A percentile compares a stretch with the other conserved stretches of the same genome.
Conservation (phyloP, 176 grass and related monocot genomes). For the Aechmea fasciata region DNA sequence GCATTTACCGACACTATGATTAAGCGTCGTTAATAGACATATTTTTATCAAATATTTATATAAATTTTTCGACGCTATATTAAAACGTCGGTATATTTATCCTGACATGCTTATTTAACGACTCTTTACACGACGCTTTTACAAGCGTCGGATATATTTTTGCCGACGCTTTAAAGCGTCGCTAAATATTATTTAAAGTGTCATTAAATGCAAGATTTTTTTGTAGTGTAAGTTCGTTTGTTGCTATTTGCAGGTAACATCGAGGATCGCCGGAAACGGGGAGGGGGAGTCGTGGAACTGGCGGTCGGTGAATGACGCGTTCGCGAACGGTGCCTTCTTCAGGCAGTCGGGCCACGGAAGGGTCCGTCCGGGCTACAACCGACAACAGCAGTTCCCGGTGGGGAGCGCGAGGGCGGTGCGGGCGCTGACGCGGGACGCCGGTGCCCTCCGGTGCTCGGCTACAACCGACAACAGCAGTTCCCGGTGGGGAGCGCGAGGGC, state of each 20-base stretch:
- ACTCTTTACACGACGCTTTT: too few relatives aligned
- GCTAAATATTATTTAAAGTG: too few relatives aligned
- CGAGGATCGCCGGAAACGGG: constrained; percentile 10
- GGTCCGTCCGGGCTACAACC: constrained; percentile 42
- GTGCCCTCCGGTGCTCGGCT: constrained; percentile 62
- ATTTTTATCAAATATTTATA: too few relatives aligned
- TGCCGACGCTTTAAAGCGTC: too few relatives aligned
- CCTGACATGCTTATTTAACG: too few relatives aligned
- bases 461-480: constrained; percentile 55
- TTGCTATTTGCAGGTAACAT: constrained; percentile 31
- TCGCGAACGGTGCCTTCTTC: constrained; percentile 65
- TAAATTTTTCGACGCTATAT: too few relatives aligned
- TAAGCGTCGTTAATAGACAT: too few relatives aligned
- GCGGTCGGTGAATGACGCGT: constrained; percentile 56
- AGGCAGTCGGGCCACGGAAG: constrained; percentile 34
- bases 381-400: constrained; percentile 41
- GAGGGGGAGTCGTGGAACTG: constrained; percentile 33
- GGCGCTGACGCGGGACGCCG: constrained; percentile 45
- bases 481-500: constrained; percentile 10
- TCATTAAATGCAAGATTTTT: too few relatives aligned
- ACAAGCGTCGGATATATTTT: too few relatives aligned
- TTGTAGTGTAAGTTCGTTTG: not conserved
- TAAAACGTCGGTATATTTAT: too few relatives aligned
- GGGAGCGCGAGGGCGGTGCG: constrained; percentile 25
- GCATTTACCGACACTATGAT: too few relatives aligned